These are phyloP conservation scores for Penicillium expansum DNA, from an alignment of 2,329 filamentous ascomycete genomes.

Conservation along the genomic window DNA sequence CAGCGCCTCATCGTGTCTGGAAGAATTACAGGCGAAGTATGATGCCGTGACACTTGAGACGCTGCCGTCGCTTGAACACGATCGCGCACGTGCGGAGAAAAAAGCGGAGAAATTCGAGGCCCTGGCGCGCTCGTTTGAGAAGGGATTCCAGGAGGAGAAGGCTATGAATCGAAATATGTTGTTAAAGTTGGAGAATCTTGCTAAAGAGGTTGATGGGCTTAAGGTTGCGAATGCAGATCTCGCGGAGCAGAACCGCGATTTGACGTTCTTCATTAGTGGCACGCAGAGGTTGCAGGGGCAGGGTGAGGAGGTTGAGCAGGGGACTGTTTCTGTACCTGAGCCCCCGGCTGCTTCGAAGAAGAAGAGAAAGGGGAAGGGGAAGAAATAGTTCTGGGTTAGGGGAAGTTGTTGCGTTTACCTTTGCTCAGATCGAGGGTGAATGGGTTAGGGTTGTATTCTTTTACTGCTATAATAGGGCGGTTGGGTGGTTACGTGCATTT, in stretches of 20 bases:
- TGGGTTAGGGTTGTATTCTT: background rate
- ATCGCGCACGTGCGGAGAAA: slow-evolving; percentile 65
- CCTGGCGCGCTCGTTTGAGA: slow-evolving; percentile 71
- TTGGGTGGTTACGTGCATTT: background rate
- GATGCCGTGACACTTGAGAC: slow-evolving; percentile 53
- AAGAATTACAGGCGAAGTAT: slow-evolving; percentile 58
- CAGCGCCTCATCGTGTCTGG: slow-evolving; percentile 54
- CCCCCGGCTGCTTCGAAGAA: slow-evolving; percentile 48
- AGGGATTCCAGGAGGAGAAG: slow-evolving; percentile 82
- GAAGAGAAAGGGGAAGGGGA: slow-evolving; percentile 36
- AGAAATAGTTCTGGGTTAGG: slow-evolving; percentile 2
- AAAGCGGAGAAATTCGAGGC: slow-evolving; percentile 70
- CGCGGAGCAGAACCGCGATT: slow-evolving; percentile 79
- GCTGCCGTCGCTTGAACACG: slow-evolving; percentile 68
- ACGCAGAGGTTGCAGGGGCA: slow-evolving; percentile 73
- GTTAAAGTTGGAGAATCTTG: slow-evolving; percentile 68
- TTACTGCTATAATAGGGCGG: background rate
- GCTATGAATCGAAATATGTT: slow-evolving; percentile 76
- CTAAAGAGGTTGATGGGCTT: slow-evolving; percentile 57
- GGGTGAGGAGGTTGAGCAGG: slow-evolving; percentile 72
- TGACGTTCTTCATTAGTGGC: slow-evolving; percentile 83
- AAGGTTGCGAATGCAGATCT: slow-evolving; percentile 66
- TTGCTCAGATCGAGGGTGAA: background rate
- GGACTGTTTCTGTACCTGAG: slow-evolving; percentile 65
- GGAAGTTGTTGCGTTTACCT: background rate